Conservation (phyloP, 2,329 filamentous ascomycete genomes). For the Aspergillus tamarii region DNA sequence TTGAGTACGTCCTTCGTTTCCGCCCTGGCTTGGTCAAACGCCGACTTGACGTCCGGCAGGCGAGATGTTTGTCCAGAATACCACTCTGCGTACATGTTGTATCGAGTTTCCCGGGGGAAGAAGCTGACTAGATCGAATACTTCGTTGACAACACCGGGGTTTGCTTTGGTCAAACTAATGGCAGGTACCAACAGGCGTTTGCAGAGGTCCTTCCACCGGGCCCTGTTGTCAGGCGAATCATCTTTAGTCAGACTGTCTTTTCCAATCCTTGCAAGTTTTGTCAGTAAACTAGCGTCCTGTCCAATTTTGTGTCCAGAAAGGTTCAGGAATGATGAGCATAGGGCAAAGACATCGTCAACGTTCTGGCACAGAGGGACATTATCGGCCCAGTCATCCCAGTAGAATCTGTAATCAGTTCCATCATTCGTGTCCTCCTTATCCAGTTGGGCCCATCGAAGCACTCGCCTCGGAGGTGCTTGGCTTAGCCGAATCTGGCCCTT, state of each 20-base stretch:
- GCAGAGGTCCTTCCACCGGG: conserved; percentile 83
- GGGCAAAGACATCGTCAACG: conserved; percentile 85
- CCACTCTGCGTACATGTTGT: conserved; percentile 92
- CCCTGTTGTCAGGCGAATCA: conserved; percentile 67
- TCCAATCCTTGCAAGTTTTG: conserved; percentile 85
- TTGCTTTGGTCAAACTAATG: conserved; percentile 81
- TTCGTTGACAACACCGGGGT: conserved; percentile 81
- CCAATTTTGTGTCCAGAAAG: conserved; percentile 88
- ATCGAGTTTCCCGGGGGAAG: conserved; percentile 76
- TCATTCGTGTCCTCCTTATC: conserved; percentile 77
- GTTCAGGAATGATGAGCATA: conserved; percentile 83
- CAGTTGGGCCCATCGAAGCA: conserved; percentile 80
- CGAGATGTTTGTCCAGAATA: conserved; percentile 78
- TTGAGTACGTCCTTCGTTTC: conserved; percentile 88
- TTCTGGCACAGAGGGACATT: conserved; percentile 89
- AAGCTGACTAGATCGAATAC: conserved; percentile 81
- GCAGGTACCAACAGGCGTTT: conserved; percentile 84
- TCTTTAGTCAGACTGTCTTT: conserved; percentile 73
- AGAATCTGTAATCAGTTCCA: conserved; percentile 80
- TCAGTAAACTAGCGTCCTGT: conserved; percentile 74
- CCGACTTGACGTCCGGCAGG: conserved; percentile 73
- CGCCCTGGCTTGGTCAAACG: conserved; percentile 74
- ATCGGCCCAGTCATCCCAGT: conserved; percentile 97
- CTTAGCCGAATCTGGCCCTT: conserved; percentile 70
- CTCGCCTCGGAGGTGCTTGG: conserved; percentile 65